phyloP scores from a whole-genome alignment of 1,139 yeast genomes.

The Nematodospora anomalae region DNA sequence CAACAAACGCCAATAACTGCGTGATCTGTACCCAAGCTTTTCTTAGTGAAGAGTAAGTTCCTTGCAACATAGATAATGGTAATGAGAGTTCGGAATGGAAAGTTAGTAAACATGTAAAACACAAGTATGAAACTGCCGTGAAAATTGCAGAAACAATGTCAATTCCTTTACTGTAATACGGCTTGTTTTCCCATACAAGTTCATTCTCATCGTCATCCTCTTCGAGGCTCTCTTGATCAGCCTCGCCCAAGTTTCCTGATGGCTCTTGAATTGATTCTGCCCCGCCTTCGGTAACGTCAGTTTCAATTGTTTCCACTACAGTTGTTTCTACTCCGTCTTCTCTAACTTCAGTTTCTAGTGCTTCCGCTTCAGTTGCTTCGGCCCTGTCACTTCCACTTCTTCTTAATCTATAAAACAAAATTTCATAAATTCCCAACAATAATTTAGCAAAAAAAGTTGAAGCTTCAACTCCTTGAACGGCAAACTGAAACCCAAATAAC shows the following conservation, averaged over 20 bases:
- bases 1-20: constrained; percentile 55
- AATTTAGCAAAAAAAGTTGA: constrained; percentile 50
- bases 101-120: constrained; percentile 37
- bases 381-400: constrained; percentile 42
- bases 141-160: constrained; percentile 52
- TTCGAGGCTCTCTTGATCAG: constrained; percentile 16
- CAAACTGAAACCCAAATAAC: constrained; percentile 76
- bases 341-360: constrained; percentile 52
- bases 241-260: constrained; percentile 24
- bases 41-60: constrained; percentile 56
- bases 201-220: constrained; percentile 56
- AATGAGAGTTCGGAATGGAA: constrained; percentile 57
- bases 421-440: constrained; percentile 57
- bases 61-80: constrained; percentile 69
- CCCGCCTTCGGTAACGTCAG: constrained; percentile 50
- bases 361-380: constrained; percentile 26
- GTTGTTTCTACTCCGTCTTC: constrained; percentile 37
- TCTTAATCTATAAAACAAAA: constrained; percentile 28
- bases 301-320: constrained; percentile 47
- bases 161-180: constrained; percentile 56
- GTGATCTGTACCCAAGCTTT: constrained; percentile 50
- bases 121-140: constrained; percentile 35
- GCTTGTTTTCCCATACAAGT: constrained; percentile 69
- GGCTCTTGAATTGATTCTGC: constrained; percentile 33
- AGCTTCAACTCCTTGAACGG: constrained; percentile 60